These are phyloP conservation scores for Carex kokanica DNA, from an alignment of 176 grass and related monocot genomes.

Conservation along the genomic window DNA sequence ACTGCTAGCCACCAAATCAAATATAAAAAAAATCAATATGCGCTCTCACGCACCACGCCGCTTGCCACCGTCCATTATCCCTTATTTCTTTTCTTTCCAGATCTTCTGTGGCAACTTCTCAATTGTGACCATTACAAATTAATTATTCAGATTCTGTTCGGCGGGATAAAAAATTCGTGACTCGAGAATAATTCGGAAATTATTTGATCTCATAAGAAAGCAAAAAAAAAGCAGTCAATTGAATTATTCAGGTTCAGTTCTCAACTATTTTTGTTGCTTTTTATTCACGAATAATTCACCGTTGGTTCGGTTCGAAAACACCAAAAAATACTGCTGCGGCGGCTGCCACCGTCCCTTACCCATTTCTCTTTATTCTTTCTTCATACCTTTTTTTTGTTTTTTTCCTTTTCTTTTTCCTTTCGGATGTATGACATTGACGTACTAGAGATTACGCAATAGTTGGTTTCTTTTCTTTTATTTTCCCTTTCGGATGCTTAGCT, in stretches of 20 bases:
- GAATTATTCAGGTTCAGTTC: too few species aligned
- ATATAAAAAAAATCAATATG: neutral
- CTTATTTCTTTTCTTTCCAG: neutral
- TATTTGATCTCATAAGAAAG: too few species aligned
- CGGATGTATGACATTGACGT: neutral
- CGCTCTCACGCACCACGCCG: neutral
- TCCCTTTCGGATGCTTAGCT: too few species aligned
- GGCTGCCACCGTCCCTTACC: conserved; percentile 7
- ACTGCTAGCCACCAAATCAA: neutral
- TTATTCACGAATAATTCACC: too few species aligned
- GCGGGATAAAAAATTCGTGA: neutral
- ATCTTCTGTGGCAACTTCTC: neutral
- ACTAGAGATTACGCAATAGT: too few species aligned
- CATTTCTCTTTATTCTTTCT: neutral
- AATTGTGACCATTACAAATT: too few species aligned
- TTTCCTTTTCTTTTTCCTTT: neutral
- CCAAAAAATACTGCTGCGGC: neutral
- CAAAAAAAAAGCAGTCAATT: too few species aligned
- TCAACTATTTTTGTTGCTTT: too few species aligned
- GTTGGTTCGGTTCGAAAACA: too few species aligned
- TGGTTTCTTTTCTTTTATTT: too few species aligned
- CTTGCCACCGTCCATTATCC: neutral
- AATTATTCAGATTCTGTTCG: too few species aligned
- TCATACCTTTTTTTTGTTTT: neutral
- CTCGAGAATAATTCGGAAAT: too few species aligned